Conservation (phyloP, 2,329 filamentous ascomycete species). For the Sporothrix inflata region DNA sequence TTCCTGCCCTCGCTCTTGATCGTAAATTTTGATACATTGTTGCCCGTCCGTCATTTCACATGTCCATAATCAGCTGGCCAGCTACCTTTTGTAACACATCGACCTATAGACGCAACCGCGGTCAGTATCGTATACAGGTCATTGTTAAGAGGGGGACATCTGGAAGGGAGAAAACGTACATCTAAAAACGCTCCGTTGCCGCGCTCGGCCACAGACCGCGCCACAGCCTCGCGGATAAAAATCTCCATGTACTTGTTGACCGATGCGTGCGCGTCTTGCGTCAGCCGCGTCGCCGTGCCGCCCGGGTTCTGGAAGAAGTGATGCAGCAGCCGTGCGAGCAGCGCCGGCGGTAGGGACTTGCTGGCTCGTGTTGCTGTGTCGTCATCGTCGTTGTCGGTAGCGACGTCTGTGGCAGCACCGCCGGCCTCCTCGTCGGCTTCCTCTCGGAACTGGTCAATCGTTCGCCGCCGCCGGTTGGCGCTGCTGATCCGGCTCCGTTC, state of each 20-base stretch:
- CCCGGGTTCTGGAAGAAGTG: conserved; percentile 68
- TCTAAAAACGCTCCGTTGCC: conserved; percentile 69
- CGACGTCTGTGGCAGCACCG: not conserved
- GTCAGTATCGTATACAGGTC: not conserved
- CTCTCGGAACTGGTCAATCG: conserved; percentile 27
- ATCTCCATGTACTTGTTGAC: conserved; percentile 86
- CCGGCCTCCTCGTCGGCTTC: conserved; percentile 33
- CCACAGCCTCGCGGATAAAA: conserved; percentile 87
- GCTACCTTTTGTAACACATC: conserved; percentile 89
- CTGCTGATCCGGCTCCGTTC: conserved; percentile 20
- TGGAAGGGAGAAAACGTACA: conserved; percentile 51
- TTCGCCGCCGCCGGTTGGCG: not conserved
- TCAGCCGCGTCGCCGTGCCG: conserved; percentile 68
- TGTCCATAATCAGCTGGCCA: conserved; percentile 82
- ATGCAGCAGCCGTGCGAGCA: conserved; percentile 77
- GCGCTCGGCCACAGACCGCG: conserved; percentile 73
- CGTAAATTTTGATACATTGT: no score
- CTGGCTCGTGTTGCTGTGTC: conserved; percentile 35
- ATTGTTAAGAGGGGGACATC: not conserved
- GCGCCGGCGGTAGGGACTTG: conserved; percentile 67
- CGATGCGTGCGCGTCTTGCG: conserved; percentile 74
- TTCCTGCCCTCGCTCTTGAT: no score
- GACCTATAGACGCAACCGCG: conserved; percentile 53
- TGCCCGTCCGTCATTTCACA: conserved; percentile 53
- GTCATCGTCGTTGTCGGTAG: conserved; percentile 36